Conservation (phyloP, 805 yeast genomes). For the Yamadazyma akitaensis region DNA sequence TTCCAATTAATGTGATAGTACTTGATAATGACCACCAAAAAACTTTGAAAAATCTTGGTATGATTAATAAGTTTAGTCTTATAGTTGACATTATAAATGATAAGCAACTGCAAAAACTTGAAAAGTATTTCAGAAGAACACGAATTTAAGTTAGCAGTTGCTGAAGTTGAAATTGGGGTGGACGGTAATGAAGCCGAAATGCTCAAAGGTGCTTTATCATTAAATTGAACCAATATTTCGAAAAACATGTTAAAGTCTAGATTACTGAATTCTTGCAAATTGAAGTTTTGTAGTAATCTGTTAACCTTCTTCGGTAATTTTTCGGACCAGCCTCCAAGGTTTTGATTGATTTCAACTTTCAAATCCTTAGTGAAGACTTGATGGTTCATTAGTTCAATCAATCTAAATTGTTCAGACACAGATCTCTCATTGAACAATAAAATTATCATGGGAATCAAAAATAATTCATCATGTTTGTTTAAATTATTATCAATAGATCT, state of each 20-base stretch:
- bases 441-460: conserved; percentile 36
- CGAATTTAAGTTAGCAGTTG: conserved; percentile 15
- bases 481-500: conserved; percentile 38
- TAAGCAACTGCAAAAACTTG: conserved; percentile 32
- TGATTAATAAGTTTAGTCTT: conserved; percentile 29
- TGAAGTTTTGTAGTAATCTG: conserved; percentile 20
- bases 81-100: conserved; percentile 32
- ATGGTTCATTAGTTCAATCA: conserved; percentile 33
- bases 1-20: conserved; percentile 45
- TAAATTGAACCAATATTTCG: conserved; percentile 35
- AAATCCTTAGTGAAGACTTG: conserved; percentile 29
- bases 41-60: conserved; percentile 29
- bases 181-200: conserved; percentile 37
- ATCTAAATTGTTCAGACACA: conserved; percentile 23
- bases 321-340: conserved; percentile 27
- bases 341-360: conserved; percentile 22
- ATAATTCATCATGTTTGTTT: conserved; percentile 36
- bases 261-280: conserved; percentile 31
- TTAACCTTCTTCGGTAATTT: conserved; percentile 20
- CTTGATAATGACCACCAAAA: conserved; percentile 30
- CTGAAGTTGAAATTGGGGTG: conserved; percentile 29
- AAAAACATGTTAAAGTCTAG: conserved; percentile 29
- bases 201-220: conserved; percentile 42
- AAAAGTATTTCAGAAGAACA: conserved; percentile 30
- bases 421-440: conserved; percentile 26